These are phyloP conservation scores for Emergomyces africanus DNA, from an alignment of 2,329 filamentous ascomycete genomes.

Conservation along the genomic window DNA sequence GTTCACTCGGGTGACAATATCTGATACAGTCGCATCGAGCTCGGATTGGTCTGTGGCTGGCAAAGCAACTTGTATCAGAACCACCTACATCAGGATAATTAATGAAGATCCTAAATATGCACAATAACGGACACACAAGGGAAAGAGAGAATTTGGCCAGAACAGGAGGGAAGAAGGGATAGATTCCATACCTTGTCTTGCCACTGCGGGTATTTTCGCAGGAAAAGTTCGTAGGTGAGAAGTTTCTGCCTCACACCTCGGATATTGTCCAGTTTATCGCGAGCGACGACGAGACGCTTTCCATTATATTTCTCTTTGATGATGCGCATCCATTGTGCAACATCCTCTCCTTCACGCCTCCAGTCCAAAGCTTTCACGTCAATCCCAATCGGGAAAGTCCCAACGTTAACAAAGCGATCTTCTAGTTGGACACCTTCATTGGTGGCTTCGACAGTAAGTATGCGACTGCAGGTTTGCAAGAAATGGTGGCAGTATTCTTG, in stretches of 20 bases:
- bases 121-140: not conserved
- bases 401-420: slow-evolving; percentile 83
- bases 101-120: not conserved
- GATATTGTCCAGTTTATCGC: slow-evolving; percentile 88
- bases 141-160: not conserved
- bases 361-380: slow-evolving; percentile 63
- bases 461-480: slow-evolving; percentile 83
- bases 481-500: slow-evolving; percentile 90
- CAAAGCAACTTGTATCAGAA: slow-evolving; percentile 86
- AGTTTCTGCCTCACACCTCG: slow-evolving; percentile 90
- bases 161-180: not conserved
- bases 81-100: slow-evolving; percentile 41
- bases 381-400: slow-evolving; percentile 77
- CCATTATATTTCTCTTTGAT: slow-evolving; percentile 75
- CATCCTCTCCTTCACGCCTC: slow-evolving; percentile 58
- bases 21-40: slow-evolving; percentile 74
- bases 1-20: slow-evolving; percentile 91
- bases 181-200: slow-evolving; percentile 47
- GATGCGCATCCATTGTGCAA: slow-evolving; percentile 63
- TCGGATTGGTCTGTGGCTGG: slow-evolving; percentile 82
- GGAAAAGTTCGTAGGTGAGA: slow-evolving; percentile 79
- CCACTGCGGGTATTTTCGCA: slow-evolving; percentile 89
- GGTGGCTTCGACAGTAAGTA: slow-evolving; percentile 81
- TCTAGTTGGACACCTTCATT: slow-evolving; percentile 81
- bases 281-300: slow-evolving; percentile 81